Evolutionary conservation across 1,284 basidiomycete genomes (phyloP), one percentile per base, ranked within the genome.

Genomic region (Xerocomus amazonicus): DNA sequence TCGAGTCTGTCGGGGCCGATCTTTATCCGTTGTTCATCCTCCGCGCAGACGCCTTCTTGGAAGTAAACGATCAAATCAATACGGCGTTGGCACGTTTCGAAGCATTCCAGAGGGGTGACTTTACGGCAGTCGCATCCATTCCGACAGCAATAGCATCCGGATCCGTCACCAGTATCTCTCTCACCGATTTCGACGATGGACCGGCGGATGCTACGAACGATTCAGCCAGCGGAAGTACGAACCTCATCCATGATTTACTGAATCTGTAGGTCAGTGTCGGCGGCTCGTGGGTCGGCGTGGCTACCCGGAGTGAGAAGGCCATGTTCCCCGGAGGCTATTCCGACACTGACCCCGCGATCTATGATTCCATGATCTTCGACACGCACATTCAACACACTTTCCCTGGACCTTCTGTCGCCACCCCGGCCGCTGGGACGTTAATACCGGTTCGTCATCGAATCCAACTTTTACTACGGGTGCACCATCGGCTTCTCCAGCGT

Each of bases 11-110:
- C 12, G 14, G 19, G 19, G 19, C 19, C 19, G 19, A 4, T 23
- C 19, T 23, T 26, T 47, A 44, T 47, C 17, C 27, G 23, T 51
- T 9, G 3, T 38, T 48, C 26, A 65, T n/a, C 17, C 14, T 33
- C 19, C 14, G 9, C 32, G 26, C 60, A 92, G 95, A 96, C 58
- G 91, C 92, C 2, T 87, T 97, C 69, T 76, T 99, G 27, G 81
- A 98, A 67, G 94, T 96, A 55, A 99, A 99, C 69, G 97, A 99
- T 70, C 86, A 97, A 61, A 96, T 99, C 70, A 98, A 99, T 72
- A 90, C 84, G 33, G 91, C 96, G 14, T 71, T 97, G 17, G 81
- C 83, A 40, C 87, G 96, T 26, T 97, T 95, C 65, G 91, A 96
- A 57, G 84, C 92, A 1, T 96, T 90, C 78, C 90, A 91, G 70